Conservation (phyloP, 2,329 filamentous ascomycete genomes). For the Fusarium camptoceras region DNA sequence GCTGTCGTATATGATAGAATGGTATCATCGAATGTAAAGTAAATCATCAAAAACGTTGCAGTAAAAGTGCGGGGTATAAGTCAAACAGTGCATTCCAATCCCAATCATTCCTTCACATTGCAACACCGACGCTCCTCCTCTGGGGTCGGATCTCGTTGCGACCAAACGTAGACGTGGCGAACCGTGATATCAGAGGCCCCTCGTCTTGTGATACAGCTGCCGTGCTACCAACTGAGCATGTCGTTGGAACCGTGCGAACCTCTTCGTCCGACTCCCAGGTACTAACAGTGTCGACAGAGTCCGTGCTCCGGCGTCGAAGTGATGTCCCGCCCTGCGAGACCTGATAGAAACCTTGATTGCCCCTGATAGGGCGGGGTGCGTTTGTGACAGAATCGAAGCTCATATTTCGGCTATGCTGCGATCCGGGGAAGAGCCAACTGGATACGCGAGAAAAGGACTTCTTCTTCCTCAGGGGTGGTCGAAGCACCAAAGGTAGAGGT, state of each 20-base stretch:
- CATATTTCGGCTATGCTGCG: constrained; percentile 53
- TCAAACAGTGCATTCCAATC: constrained; percentile 16
- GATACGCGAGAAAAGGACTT: constrained; percentile 74
- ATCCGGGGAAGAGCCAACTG: constrained; percentile 66
- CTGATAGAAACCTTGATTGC: constrained; percentile 69
- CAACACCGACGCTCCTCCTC: constrained; percentile 46
- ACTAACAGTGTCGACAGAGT: constrained; percentile 61
- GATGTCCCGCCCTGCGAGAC: constrained; percentile 53
- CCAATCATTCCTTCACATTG: constrained; percentile 42
- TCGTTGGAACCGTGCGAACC: constrained; percentile 60
- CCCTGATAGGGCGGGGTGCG: constrained; percentile 62
- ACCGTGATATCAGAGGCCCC: constrained; percentile 52
- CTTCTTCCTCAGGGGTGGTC: constrained; percentile 73
- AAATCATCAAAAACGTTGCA: constrained; percentile 37
- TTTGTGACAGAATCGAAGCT: constrained; percentile 67
- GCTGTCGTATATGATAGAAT: constrained; percentile 20
- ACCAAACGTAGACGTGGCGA: constrained; percentile 47
- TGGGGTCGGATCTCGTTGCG: constrained; percentile 34
- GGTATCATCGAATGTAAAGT: constrained; percentile 45
- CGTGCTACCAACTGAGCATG: constrained; percentile 62
- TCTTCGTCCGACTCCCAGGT: constrained; percentile 63
- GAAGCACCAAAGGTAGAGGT: constrained; percentile 68
- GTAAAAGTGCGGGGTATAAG: constrained; percentile 35
- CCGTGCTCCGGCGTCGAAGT: constrained; percentile 55
- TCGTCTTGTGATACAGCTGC: constrained; percentile 55